phyloP scores from a whole-genome alignment of 805 yeast species.

The Ogataea neopini region DNA sequence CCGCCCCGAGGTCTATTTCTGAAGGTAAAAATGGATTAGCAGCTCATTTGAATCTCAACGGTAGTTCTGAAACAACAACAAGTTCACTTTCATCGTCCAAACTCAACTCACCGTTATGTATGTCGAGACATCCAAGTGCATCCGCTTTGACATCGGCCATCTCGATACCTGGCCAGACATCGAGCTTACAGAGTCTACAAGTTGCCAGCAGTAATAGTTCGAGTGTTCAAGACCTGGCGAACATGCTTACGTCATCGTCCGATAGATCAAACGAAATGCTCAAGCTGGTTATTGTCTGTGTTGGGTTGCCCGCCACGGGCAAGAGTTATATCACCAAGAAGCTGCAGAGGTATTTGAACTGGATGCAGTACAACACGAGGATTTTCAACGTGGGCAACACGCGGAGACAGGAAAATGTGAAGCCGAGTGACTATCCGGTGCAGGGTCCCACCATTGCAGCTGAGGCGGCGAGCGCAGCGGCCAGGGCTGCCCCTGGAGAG shows the following conservation, averaged over 20 bases:
- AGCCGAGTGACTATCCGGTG: constrained; percentile 39
- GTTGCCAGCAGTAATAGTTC: constrained; percentile 15
- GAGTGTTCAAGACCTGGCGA: constrained; percentile 6
- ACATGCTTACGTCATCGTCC: constrained; percentile 11
- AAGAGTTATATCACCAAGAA: constrained; percentile 72
- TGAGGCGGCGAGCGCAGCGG: constrained; percentile 16
- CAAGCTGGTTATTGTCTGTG: constrained; percentile 67
- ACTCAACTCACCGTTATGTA: constrained; percentile 23
- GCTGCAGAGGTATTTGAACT: constrained; percentile 56
- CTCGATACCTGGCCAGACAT: constrained; percentile 31
- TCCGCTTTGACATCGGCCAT: constrained; percentile 30
- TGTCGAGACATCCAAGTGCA: constrained; percentile 24
- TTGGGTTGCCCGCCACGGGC: constrained; percentile 79
- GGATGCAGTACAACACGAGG: constrained; percentile 61
- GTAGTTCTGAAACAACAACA: constrained; percentile 12
- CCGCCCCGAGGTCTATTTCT: constrained; percentile 2
- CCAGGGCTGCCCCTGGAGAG: too few species aligned
- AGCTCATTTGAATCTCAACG: background rate
- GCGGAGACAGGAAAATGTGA: constrained; percentile 55
- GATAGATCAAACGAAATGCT: constrained; percentile 27
- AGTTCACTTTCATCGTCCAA: constrained; percentile 28
- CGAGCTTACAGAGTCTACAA: constrained; percentile 22
- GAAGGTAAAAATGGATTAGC: constrained; percentile 1
- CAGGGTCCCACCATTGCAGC: constrained; percentile 36
- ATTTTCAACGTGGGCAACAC: constrained; percentile 78